phyloP scores from a whole-genome alignment of 1,284 basidiomycete species.

The Ustilago lituana region DNA sequence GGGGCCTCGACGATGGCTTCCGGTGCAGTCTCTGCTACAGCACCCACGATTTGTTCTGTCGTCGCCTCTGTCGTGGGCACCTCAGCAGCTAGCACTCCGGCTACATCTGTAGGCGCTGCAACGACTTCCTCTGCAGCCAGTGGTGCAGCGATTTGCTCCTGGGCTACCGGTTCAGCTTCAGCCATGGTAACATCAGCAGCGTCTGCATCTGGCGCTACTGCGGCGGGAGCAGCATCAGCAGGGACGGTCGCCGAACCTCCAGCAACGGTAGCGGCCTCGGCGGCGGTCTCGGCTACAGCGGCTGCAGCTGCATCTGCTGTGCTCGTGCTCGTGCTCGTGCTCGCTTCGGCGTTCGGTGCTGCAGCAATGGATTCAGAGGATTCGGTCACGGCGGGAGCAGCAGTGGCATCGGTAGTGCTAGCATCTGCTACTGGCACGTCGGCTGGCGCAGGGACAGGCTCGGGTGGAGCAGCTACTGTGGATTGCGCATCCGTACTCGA shows the following conservation, averaged over 20 bases:
- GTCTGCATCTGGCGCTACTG: background rate
- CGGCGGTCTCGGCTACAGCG: conserved; percentile 9
- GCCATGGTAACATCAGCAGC: conserved; percentile 11
- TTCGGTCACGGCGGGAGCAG: background rate
- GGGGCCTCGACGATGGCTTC: no score
- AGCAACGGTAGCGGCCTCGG: conserved; percentile 1
- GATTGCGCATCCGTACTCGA: background rate
- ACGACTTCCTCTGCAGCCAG: conserved; percentile 1
- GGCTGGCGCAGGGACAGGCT: conserved; percentile 18
- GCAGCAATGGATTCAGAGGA: no score
- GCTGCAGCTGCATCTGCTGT: conserved; percentile 11
- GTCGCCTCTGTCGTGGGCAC: no score
- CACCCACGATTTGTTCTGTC: no score
- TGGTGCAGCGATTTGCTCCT: background rate
- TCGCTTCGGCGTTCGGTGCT: background rate
- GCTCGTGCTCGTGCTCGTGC: background rate
- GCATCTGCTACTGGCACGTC: conserved; percentile 11
- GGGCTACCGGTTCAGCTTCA: conserved; percentile 7
- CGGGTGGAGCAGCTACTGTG: background rate
- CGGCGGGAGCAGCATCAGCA: background rate
- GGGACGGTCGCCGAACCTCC: conserved; percentile 5
- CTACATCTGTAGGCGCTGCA: no score
- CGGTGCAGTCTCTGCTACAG: background rate
- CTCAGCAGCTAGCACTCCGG: no score
- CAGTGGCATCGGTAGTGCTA: background rate